These are phyloP conservation scores for Paracorniculantispora psalliotae DNA, from an alignment of 2,329 filamentous ascomycete species.

Conservation along the genomic window DNA sequence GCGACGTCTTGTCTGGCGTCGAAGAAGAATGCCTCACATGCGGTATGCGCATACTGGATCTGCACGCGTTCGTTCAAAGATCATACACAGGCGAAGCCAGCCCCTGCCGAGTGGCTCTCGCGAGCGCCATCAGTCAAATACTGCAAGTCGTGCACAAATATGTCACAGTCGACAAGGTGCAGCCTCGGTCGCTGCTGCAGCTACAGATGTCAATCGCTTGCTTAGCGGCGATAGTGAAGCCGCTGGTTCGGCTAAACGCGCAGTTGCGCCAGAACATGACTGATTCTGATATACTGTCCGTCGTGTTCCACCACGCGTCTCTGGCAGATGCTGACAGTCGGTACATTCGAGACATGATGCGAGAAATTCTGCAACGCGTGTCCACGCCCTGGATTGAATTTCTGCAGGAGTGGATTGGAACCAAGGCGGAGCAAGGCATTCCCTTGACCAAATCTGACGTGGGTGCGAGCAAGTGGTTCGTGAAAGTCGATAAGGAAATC, in stretches of 20 bases:
- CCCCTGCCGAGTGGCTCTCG: conserved; percentile 48
- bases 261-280: conserved; percentile 39
- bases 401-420: conserved; percentile 70
- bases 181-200: conserved; percentile 45
- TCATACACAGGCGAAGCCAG: conserved; percentile 41
- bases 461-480: conserved; percentile 51
- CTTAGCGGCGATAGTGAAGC: conserved; percentile 43
- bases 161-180: conserved; percentile 38
- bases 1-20: conserved; percentile 42
- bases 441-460: conserved; percentile 44
- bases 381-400: conserved; percentile 63
- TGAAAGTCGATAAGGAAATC: conserved; percentile 51
- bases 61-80: conserved; percentile 42
- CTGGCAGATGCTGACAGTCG: conserved; percentile 58
- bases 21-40: conserved; percentile 43
- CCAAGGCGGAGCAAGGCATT: conserved; percentile 53
- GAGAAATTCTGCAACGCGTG: conserved; percentile 60
- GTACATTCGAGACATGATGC: conserved; percentile 58
- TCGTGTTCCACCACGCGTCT: conserved; percentile 57
- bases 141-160: conserved; percentile 45
- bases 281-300: conserved; percentile 59
- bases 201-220: conserved; percentile 47
- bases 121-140: conserved; percentile 43
- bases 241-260: conserved; percentile 47
- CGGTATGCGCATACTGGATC: conserved; percentile 41